Base-by-base conservation (phyloP, 2,329 filamentous ascomycete genomes). In the Boeremia exigua region DNA sequence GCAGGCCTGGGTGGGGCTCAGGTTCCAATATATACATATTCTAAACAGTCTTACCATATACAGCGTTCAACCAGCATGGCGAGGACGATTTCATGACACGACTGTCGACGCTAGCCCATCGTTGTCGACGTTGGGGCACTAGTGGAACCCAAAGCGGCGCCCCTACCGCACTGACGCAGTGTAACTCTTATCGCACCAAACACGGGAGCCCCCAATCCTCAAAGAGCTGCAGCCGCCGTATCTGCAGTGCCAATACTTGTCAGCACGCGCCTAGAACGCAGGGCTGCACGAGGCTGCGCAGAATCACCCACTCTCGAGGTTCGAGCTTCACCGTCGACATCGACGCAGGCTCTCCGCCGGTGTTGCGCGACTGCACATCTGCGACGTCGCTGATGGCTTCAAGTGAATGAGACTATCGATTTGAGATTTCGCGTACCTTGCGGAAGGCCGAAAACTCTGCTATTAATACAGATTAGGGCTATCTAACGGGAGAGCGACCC, bases 391-490 rank as follows among this genome's bases (percentile, higher is more conserved):
- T 46, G 43, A 38, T 43, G 47, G 43, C 30, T 36, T 42, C 29
- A n/a, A 17, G n/a, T 32, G 38, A 45, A 46, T 47, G 54, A 54
- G 27, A 58, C 55, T 58, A 58, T 58, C 50, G 55, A 54, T 54
- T 58, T 54, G 46, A 54, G 42, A 54, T 58, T 50, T 54, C 38
- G 45, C 45, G 47, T 55, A 45, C 52, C 53, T 54, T 54, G 49
- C 43, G 30, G 28, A 44, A 30, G 46, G 15, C 34, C 17, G 33
- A 46, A 54, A 54, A 58, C 38, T 42, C 39, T 54, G 45, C 50
- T 58, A 54, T 54, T 54, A 54, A 54, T 58, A 54, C 45, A 45
- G 27, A 33, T 33, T 17, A 1, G 30, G 36, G 27, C 36, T 32
- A 37, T 45, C 33, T 33, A 36, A 25, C 55, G 55, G 55, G 55